Percentiles rank a stretch among this genome's conserved stretches.
Conservation (phyloP, 176 grass and related monocot species). For the Themeda triandra region DNA sequence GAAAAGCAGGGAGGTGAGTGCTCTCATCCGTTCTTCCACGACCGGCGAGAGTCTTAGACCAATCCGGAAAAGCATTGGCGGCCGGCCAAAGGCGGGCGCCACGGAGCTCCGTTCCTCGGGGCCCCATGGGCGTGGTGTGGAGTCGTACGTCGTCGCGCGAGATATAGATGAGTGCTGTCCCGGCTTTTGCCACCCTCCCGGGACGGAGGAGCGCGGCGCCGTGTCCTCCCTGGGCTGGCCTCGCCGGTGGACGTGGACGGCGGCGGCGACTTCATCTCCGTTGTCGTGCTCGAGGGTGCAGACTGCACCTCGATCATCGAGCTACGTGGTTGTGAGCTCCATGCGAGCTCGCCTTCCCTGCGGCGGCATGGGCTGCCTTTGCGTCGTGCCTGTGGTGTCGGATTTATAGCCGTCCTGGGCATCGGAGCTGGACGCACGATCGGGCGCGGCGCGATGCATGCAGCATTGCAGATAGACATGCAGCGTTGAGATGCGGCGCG, state of each 20-base stretch:
- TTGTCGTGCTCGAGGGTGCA: neutral
- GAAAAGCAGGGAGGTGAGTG: neutral
- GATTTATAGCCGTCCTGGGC: neutral
- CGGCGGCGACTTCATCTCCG: neutral
- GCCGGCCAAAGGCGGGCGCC: neutral
- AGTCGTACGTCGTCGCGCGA: neutral
- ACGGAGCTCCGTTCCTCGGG: neutral
- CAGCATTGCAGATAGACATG: no score
- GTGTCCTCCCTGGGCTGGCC: neutral
- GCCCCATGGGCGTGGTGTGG: neutral
- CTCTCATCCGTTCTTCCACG: constrained; percentile 12
- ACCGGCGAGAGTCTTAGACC: neutral
- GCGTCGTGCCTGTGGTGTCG: neutral
- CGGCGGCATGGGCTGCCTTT: neutral
- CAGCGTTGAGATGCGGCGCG: no score
- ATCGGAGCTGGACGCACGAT: no score
- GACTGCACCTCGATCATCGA: neutral
- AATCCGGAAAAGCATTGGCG: neutral
- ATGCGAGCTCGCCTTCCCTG: neutral
- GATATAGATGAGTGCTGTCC: neutral
- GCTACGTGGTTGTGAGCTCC: neutral
- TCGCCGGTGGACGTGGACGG: constrained; percentile 10
- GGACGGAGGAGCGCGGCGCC: neutral
- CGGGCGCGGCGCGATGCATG: no score
- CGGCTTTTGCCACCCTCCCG: neutral